Evolutionary conservation across 208 protist species (phyloP).

Genomic region (Trypanosoma conorhini): DNA sequence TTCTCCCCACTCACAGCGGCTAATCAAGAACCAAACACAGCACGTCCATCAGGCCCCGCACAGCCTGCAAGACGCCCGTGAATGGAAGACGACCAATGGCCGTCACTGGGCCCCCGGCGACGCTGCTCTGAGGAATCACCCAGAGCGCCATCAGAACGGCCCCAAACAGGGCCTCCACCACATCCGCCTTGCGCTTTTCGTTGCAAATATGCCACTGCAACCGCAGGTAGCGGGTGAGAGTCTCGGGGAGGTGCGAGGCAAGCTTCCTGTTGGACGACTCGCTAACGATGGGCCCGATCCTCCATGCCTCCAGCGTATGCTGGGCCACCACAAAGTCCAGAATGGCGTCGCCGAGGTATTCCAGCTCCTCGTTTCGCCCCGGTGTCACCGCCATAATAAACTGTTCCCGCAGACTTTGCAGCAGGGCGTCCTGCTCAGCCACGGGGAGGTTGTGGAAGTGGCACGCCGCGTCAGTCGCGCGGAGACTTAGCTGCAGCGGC

Average conservation of each 20-base stretch:
- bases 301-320: conserved; percentile 23
- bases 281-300: conserved; percentile 23
- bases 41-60: conserved; percentile 26
- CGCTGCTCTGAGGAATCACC: conserved; percentile 30
- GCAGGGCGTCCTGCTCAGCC: conserved; percentile 1
- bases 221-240: conserved; percentile 31
- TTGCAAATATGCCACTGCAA: conserved; percentile 27
- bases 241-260: conserved; percentile 22
- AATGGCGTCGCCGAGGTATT: conserved; percentile 57
- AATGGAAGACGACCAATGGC: conserved; percentile 8
- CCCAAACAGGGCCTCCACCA: conserved; percentile 54
- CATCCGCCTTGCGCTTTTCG: conserved; percentile 46
- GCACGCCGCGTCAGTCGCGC: neutral
- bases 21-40: conserved; percentile 11
- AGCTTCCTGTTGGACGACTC: conserved; percentile 32
- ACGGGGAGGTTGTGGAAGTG: neutral
- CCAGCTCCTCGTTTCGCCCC: conserved; percentile 31
- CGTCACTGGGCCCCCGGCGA: neutral
- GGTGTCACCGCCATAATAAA: conserved; percentile 32
- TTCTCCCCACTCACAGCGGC: neutral
- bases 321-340: conserved; percentile 41
- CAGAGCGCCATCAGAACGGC: conserved; percentile 47
- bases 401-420: conserved; percentile 26
- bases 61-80: conserved; percentile 3
- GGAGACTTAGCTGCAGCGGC: conserved; percentile 10